Conservation (phyloP, 2,329 filamentous ascomycete species). For the Davidsoniella eucalypti region DNA sequence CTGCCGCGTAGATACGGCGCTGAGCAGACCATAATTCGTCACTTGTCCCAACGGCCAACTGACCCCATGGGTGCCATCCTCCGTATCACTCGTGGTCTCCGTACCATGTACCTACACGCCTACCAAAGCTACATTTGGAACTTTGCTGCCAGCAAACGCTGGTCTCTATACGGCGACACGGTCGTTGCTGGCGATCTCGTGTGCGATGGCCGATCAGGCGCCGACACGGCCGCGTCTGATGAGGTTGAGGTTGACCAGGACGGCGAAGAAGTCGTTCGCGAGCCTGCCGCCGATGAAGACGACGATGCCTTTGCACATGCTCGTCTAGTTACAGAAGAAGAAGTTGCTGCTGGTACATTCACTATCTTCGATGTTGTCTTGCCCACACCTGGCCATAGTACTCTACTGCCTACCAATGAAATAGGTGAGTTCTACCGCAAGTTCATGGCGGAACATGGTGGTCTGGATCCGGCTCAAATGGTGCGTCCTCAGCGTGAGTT, state of each 20-base stretch:
- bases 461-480: conserved; percentile 74
- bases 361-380: conserved; percentile 79
- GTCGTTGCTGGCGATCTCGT: conserved; percentile 80
- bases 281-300: conserved; percentile 26
- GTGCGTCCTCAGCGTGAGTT: conserved; percentile 71
- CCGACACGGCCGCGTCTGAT: conserved; percentile 20
- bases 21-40: conserved; percentile 62
- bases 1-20: conserved; percentile 71
- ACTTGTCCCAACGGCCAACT: conserved; percentile 43
- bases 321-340: conserved; percentile 56
- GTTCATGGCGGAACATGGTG: conserved; percentile 78
- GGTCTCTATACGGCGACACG: conserved; percentile 53
- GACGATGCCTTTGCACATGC: conserved; percentile 38
- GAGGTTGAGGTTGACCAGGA: conserved; percentile 23
- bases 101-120: conserved; percentile 91
- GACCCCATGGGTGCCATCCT: conserved; percentile 74
- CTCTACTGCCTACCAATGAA: conserved; percentile 70
- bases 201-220: conserved; percentile 27
- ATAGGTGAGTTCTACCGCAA: conserved; percentile 69
- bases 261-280: conserved; percentile 47
- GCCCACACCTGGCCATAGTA: conserved; percentile 80
- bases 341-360: conserved; percentile 60
- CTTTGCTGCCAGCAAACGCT: conserved; percentile 62
- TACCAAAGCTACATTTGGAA: conserved; percentile 97
- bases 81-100: conserved; percentile 63